Conservation (phyloP, 139 green algal genomes). For the Chlorella sp. region DNA sequence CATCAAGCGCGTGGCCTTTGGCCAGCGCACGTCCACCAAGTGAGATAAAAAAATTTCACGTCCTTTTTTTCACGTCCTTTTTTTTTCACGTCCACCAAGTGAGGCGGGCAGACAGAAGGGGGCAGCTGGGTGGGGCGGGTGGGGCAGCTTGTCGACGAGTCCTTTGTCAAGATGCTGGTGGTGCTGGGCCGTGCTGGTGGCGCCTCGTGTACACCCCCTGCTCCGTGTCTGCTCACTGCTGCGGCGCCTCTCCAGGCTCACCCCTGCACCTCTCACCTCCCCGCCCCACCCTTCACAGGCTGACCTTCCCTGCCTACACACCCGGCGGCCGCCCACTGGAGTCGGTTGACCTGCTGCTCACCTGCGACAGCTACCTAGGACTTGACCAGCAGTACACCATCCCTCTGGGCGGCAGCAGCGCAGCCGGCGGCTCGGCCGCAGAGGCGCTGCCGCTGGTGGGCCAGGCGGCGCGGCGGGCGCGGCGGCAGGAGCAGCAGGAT, state of each 20-base stretch:
- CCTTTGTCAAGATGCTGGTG: neutral
- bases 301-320: constrained; percentile 47
- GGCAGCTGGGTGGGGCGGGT: neutral
- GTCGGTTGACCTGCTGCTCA: constrained; percentile 66
- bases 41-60: too few relatives aligned
- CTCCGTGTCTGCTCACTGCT: too few relatives aligned
- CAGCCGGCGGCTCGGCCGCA: neutral
- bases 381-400: constrained; percentile 78
- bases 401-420: neutral
- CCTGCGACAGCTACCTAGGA: constrained; percentile 93
- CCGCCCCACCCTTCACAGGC: constrained; percentile 12
- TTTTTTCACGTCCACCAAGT: constrained; percentile 22
- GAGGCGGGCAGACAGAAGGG: neutral
- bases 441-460: neutral
- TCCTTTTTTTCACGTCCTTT: too few relatives aligned
- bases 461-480: constrained; percentile 12
- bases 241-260: neutral
- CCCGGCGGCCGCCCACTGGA: constrained; percentile 39
- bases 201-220: too few relatives aligned
- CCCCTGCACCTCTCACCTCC: neutral
- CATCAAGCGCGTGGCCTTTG: constrained; percentile 85
- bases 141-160: too few relatives aligned
- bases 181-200: too few relatives aligned
- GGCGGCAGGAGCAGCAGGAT: constrained; percentile 21
- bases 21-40: constrained; percentile 25